These are phyloP conservation scores for Botrytis pseudocinerea DNA, from an alignment of 2,329 filamentous ascomycete genomes.

Conservation along the genomic window DNA sequence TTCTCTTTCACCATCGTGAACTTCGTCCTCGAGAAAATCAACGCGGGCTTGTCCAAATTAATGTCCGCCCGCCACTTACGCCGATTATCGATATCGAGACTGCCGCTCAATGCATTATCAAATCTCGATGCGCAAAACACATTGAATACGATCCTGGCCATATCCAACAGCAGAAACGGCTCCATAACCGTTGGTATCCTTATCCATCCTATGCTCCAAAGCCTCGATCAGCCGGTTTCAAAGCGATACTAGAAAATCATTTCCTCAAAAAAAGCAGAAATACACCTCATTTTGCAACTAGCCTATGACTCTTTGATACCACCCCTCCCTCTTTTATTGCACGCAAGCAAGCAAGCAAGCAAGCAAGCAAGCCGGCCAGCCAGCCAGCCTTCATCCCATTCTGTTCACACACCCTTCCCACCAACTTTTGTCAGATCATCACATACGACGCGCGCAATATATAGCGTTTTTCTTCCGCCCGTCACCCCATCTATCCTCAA, in stretches of 20 bases:
- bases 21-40: neutral
- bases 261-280: neutral
- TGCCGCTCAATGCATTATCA: neutral
- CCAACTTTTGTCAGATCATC: neutral
- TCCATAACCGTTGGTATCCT: neutral
- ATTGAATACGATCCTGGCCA: neutral
- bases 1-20: neutral
- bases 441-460: neutral
- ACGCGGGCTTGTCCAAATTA: neutral
- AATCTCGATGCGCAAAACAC: neutral
- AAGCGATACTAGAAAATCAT: neutral
- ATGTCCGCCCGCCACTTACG: neutral
- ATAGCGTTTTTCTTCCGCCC: too few species aligned
- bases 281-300: slow-evolving; percentile 1
- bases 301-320: neutral
- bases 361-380: too few species aligned
- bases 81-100: neutral
- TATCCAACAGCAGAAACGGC: neutral
- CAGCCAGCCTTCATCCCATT: neutral
- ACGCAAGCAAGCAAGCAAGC: too few species aligned
- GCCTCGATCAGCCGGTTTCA: neutral
- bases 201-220: neutral
- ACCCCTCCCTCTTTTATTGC: slow-evolving; percentile 10
- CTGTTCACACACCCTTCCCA: neutral
- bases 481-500: neutral